Evolutionary conservation across 257 asterid genomes (phyloP), one percentile per base, ranked within the genome.

Genomic region (Lavandula angustifolia): DNA sequence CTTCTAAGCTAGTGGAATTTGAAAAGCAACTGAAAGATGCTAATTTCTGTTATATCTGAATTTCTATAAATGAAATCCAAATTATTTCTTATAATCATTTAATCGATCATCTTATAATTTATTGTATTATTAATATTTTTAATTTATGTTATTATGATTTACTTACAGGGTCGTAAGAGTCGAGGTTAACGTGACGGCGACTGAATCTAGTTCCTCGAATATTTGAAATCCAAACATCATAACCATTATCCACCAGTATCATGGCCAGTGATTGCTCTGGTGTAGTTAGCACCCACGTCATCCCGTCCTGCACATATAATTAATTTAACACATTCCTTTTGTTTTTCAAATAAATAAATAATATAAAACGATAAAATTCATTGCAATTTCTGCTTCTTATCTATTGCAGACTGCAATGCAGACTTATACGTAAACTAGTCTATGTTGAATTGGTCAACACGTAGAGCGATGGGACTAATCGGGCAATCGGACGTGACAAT

Each of bases 151-250:
- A n/a, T n/a, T n/a, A n/a, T n/a, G n/a, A n/a, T n/a, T n/a, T n/a
- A n/a, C 71, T 62, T 58, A 87, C 96, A 66, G 80, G 84, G 14
- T 73, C 22, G 47, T 41, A 44, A 14, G 96, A 67, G 50, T 83
- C 86, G 44, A 92, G 91, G 2, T 54, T 29, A 34, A 60, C 57
- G 40, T 92, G 98, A 3, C 77, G 63, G 8, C 92, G 84, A 76
- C 98, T 88, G 53, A 68, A 85, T 58, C 78, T 79, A 60, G 96
- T 86, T 35, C 98, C 98, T 64, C 96, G 75, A 34, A 66, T 60
- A 52, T 88, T 92, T 68, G 96, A 76, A 66, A 92, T 76, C 98
- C 98, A 92, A 0, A 92, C 98, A 72, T 89, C 96, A 46, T 76
- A 92, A 2, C 91, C 96, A 50, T 71, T 82, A 51, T 92, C 95